Evolutionary conservation across 768 basidiomycete genomes (phyloP), one percentile per base, ranked within the genome.

Genomic region (Hysterangium stoloniferum): DNA sequence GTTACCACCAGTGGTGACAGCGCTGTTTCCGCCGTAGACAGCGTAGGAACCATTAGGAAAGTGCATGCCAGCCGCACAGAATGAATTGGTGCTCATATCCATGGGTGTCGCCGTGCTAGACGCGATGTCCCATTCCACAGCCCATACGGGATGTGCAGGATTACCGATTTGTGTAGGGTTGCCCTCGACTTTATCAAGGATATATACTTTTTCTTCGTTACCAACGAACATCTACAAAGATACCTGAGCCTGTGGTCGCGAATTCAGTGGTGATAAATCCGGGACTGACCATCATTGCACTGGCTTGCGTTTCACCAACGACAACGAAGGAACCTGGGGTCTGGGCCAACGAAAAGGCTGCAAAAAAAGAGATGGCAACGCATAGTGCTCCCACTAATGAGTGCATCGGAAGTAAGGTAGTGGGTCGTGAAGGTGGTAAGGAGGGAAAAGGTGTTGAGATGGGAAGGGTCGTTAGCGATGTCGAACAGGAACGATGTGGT

Each of bases 121-220:
- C 6, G 69, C 66, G 38, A 85, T 70, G 63, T 91, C 84, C 79
- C 82, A 89, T 15, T 82, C 79, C 0, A 83, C 63, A 19, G 78
- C 87, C 79, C 83, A 86, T 1, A 84, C 83, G 9, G 88, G 73
- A 66, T 88, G 87, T 1, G 77, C 79, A n/a, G n/a, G n/a, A 13
- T 27, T 31, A 52, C 75, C 71, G 54, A 91, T 73, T 57, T 73
- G 66, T 3, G 76, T 76, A 2, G 73, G 71, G 61, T 93, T 92
- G 28, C 78, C 79, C 62, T 92, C 88, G 1, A 82, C 79, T 69
- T 96, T 96, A 71, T 96, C 92, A n/a, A 93, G 68, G 19, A 93
- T 85, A 66, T 93, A 94, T 29, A 94, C 84, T 63, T 81, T 88
- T 57, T 88, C 70, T 6, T 75, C 69, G 55, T 83, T 86, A 28